phyloP scores from a whole-genome alignment of 768 basidiomycete genomes.

The Termitomyces sp. region DNA sequence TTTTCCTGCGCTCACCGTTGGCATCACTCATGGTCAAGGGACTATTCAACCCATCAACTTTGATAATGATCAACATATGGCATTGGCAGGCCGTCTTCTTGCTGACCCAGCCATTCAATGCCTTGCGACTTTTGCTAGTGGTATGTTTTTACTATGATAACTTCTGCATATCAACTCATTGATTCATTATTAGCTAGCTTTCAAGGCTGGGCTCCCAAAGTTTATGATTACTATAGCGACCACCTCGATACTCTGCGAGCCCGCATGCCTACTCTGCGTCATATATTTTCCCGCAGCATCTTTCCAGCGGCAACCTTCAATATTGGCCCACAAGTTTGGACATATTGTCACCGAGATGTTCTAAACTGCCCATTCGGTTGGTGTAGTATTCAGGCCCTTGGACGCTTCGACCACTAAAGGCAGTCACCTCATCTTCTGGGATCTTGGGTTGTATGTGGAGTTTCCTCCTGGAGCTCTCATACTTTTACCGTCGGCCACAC shows the following conservation, averaged over 20 bases:
- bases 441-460: too few species aligned
- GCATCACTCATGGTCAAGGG: background rate
- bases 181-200: background rate
- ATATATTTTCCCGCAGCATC: background rate
- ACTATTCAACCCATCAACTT: background rate
- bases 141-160: background rate
- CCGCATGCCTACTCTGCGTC: background rate
- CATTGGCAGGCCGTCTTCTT: background rate
- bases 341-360: too few species aligned
- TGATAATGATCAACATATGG: background rate
- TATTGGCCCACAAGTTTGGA: too few species aligned
- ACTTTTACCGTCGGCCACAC: too few species aligned
- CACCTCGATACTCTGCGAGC: background rate
- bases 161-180: too few species aligned
- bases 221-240: background rate
- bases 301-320: background rate
- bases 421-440: too few species aligned
- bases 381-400: too few species aligned
- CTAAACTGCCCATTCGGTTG: too few species aligned
- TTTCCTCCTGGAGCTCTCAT: too few species aligned
- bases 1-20: constrained; percentile 1
- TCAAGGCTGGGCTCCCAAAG: background rate
- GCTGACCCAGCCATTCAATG: background rate
- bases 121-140: background rate
- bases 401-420: too few species aligned